phyloP scores from a whole-genome alignment of 257 asterid genomes.

The Nicotiana knightiana region DNA sequence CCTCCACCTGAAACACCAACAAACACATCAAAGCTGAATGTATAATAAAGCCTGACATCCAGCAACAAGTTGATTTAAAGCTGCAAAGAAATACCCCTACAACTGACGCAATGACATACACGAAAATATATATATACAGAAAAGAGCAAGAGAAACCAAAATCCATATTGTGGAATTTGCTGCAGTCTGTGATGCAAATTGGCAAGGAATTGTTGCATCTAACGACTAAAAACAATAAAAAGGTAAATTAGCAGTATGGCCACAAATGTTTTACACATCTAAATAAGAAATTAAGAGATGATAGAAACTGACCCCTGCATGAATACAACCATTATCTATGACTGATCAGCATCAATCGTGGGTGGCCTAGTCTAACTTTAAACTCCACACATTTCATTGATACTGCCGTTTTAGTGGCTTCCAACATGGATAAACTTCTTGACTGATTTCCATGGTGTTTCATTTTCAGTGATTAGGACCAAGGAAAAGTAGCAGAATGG shows the following conservation, averaged over 20 bases:
- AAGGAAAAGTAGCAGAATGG: background rate
- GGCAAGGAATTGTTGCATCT: background rate
- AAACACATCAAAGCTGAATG: background rate
- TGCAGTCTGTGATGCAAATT: background rate
- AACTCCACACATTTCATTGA: no score
- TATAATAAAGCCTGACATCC: background rate
- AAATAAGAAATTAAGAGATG: background rate
- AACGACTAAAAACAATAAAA: background rate
- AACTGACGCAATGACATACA: background rate
- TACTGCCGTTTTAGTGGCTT: no score
- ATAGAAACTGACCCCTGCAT: no score
- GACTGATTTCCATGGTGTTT: background rate
- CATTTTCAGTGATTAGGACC: background rate
- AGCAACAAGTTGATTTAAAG: background rate
- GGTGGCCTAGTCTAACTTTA: no score
- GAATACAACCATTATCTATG: no score
- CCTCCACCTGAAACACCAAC: constrained; percentile 67
- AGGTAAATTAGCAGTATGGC: background rate
- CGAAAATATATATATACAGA: background rate
- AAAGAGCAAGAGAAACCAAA: background rate
- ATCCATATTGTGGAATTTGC: background rate
- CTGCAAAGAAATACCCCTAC: background rate
- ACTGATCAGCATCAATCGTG: no score
- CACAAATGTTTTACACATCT: background rate
- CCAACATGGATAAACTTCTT: no score